Percentiles rank a stretch among this genome's conserved stretches.
Conservation (phyloP, 2,329 filamentous ascomycete genomes). For the Boeremia exigua region DNA sequence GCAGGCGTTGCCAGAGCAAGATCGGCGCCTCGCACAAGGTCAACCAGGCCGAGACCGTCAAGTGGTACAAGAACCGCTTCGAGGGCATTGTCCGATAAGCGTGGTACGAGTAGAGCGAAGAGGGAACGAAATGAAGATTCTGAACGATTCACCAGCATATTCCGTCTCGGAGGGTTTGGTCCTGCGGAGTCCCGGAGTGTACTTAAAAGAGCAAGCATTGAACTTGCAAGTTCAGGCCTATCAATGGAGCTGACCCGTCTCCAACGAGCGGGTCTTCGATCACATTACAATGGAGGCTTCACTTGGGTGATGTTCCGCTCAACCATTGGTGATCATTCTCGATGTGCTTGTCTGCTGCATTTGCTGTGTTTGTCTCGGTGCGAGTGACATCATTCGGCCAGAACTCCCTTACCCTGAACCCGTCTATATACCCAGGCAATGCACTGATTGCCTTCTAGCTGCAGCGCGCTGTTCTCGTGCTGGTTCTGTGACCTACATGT, state of each 20-base stretch:
- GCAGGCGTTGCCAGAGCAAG: constrained; percentile 84
- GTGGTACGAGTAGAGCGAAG: constrained; percentile 34
- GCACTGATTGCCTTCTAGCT: constrained; percentile 6
- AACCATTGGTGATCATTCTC: constrained; percentile 60
- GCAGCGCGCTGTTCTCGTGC: constrained; percentile 3
- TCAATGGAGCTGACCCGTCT: constrained; percentile 52
- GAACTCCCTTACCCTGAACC: not conserved
- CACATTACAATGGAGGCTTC: constrained; percentile 64
- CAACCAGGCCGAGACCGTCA: constrained; percentile 92
- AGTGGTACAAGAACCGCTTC: constrained; percentile 97
- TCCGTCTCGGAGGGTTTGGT: constrained; percentile 47
- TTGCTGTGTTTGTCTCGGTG: constrained; percentile 28
- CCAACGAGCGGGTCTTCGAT: constrained; percentile 47
- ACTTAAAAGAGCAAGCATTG: constrained; percentile 50
- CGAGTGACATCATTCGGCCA: constrained; percentile 9
- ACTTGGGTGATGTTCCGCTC: constrained; percentile 63
- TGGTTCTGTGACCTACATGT: not conserved
- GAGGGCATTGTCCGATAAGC: constrained; percentile 98
- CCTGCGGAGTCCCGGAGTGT: constrained; percentile 49
- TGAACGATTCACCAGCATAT: constrained; percentile 47
- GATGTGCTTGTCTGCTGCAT: constrained; percentile 24
- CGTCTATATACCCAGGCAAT: constrained; percentile 12
- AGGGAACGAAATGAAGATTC: constrained; percentile 39
- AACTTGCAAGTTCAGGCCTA: constrained; percentile 50
- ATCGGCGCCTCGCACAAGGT: constrained; percentile 92